phyloP scores from a whole-genome alignment of 345 rosid genomes.

The Limnanthes douglasii region DNA sequence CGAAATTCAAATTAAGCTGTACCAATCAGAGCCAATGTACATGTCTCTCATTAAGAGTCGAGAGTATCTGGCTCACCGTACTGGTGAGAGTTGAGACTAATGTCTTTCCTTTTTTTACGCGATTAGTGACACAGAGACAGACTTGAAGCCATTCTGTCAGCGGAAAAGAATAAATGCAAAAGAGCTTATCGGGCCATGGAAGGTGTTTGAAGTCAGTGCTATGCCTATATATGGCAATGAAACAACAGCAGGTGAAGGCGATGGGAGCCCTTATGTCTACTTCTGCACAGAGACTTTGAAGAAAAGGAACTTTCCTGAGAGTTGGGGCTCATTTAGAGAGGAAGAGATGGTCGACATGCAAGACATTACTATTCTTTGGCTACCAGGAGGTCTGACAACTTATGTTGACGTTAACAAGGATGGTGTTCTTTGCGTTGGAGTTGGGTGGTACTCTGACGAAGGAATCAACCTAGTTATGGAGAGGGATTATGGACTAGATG shows the following conservation, averaged over 20 bases:
- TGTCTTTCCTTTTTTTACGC: background rate
- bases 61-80: no score
- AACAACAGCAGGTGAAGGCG: slow-evolving; percentile 9
- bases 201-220: slow-evolving; percentile 81
- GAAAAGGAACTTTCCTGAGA: slow-evolving; percentile 64
- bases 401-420: slow-evolving; percentile 63
- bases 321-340: slow-evolving; percentile 42
- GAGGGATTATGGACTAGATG: slow-evolving; percentile 73
- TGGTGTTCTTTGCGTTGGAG: slow-evolving; percentile 67
- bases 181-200: slow-evolving; percentile 81
- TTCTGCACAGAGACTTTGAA: slow-evolving; percentile 74
- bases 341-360: slow-evolving; percentile 75
- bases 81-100: no score
- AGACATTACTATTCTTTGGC: slow-evolving; percentile 64
- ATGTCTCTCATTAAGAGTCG: no score
- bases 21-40: no score
- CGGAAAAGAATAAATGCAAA: slow-evolving; percentile 54
- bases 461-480: slow-evolving; percentile 91
- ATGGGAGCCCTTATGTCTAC: slow-evolving; percentile 40
- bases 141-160: slow-evolving; percentile 57
- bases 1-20: no score
- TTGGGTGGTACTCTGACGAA: slow-evolving; percentile 87
- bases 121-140: slow-evolving; percentile 36
- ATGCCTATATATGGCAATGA: slow-evolving; percentile 66
- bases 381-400: slow-evolving; percentile 70